Evolutionary conservation across 1,284 basidiomycete species (phyloP), one percentile per base, ranked within the genome.

Genomic region (Marasmius oreades): DNA sequence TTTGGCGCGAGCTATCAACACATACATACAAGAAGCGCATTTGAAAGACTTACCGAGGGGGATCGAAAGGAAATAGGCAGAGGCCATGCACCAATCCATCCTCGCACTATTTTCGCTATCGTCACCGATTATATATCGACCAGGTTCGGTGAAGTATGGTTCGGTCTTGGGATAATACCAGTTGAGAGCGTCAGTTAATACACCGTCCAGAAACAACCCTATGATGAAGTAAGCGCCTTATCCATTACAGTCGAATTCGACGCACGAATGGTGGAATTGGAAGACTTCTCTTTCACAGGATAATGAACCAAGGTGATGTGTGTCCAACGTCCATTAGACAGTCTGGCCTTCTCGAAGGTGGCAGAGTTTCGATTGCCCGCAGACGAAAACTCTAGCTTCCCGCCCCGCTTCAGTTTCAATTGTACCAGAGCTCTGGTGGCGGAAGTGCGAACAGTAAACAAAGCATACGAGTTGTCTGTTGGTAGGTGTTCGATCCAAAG

Each of bases 171-270:
- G 85, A 68, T 89, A 89, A 14, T 67, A 63, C 77, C 80, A 82
- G 55, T 84, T 79, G 7, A 87, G 56, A 0, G 81, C 75, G 61
- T 90, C 87, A 8, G 72, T 76, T 31, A 89, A 71, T 5, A 77
- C 73, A 8, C 90, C 90, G 62, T 92, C 89, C 8, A 91, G 59
- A 61, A 89, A 91, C 1, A 92, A 62, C 1, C 86, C 88, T 91
- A 51, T 20, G 22, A 59, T 16, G n/a, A 24, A 14, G 16, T 51
- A 36, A 60, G 56, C 42, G 53, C 47, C 55, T 43, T n/a, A 24
- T 50, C 45, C 54, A 45, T 4, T 52, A 5, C 42, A 50, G 34
- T 18, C 18, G 23, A 33, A 3, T 24, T 53, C 8, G 37, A 73
- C 86, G 65, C 65, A 90, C 89, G 82, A 53, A 90, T 74, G 36